phyloP scores from a whole-genome alignment of 257 asterid species.

The Anisodus acutangulus region DNA sequence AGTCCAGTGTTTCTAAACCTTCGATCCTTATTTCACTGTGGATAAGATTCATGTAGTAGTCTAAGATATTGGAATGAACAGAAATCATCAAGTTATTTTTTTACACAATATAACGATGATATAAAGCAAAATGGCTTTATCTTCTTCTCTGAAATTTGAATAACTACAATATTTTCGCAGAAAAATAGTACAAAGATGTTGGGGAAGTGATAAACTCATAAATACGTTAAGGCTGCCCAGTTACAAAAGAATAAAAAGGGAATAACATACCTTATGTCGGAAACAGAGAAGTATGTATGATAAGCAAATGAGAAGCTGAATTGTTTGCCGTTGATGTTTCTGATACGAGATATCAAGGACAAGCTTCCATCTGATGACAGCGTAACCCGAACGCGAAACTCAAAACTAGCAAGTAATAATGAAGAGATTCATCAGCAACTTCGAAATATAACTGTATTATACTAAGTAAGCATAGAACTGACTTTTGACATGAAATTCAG shows the following conservation, averaged over 20 bases:
- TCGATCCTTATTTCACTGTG: conserved; percentile 90
- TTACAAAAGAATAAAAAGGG: neutral
- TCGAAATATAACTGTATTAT: neutral
- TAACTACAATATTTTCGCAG: neutral
- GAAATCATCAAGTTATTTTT: neutral
- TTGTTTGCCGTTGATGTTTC: conserved; percentile 87
- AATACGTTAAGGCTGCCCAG: neutral
- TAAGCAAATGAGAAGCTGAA: conserved; percentile 91
- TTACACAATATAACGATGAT: neutral
- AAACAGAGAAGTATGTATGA: conserved; percentile 80
- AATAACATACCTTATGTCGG: conserved; percentile 78
- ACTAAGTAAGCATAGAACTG: conserved; percentile 8
- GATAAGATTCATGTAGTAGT: conserved; percentile 7
- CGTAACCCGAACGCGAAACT: conserved; percentile 79
- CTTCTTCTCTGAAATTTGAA: conserved; percentile 1
- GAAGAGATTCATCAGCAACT: conserved; percentile 24
- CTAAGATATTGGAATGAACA: neutral
- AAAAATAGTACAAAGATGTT: neutral
- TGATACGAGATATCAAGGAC: conserved; percentile 76
- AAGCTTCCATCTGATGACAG: conserved; percentile 81
- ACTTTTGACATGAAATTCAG: conserved; percentile 17
- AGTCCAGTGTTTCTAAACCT: conserved; percentile 93
- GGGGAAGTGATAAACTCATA: neutral
- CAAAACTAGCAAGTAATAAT: conserved; percentile 57
- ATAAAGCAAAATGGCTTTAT: conserved; percentile 6